Conservation (phyloP, 164 flowering plant species). For the Sedum album region DNA sequence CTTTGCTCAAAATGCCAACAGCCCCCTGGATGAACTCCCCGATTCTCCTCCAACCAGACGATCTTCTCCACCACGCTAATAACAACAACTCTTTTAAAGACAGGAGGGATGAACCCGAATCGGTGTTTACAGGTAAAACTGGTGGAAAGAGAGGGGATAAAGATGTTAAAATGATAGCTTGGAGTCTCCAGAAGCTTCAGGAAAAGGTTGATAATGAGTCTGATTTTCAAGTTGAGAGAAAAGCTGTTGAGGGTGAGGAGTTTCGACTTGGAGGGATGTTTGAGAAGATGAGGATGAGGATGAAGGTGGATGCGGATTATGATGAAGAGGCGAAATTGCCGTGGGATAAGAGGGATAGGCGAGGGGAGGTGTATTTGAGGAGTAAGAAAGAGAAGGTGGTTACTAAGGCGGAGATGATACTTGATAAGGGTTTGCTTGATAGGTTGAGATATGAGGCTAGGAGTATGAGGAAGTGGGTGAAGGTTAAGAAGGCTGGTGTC, state of each 20-base stretch:
- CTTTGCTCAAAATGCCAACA: slow-evolving; percentile 49
- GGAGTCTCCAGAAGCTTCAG: slow-evolving; percentile 1
- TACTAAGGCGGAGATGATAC: slow-evolving; percentile 48
- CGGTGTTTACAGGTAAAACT: slow-evolving; percentile 37
- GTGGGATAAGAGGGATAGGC: slow-evolving; percentile 46
- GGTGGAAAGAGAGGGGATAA: neutral
- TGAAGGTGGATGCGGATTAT: slow-evolving; percentile 56
- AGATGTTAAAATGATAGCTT: neutral
- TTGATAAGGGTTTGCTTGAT: slow-evolving; percentile 41
- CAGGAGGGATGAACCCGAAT: slow-evolving; percentile 16
- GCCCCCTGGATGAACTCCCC: slow-evolving; percentile 83
- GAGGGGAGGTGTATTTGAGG: slow-evolving; percentile 39
- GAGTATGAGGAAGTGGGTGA: slow-evolving; percentile 69
- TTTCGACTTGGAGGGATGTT: neutral
- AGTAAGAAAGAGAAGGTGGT: slow-evolving; percentile 45
- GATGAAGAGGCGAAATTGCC: slow-evolving; percentile 42
- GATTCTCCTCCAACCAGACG: slow-evolving; percentile 41
- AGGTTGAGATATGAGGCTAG: slow-evolving; percentile 62
- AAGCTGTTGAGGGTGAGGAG: neutral
- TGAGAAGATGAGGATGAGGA: slow-evolving; percentile 25
- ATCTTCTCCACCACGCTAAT: slow-evolving; percentile 28
- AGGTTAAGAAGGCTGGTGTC: slow-evolving; percentile 83
- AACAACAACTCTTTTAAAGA: slow-evolving; percentile 2
- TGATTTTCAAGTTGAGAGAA: neutral
- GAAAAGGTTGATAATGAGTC: neutral